Base-by-base conservation (phyloP, 208 protist species). In the Lotmaria passim region DNA sequence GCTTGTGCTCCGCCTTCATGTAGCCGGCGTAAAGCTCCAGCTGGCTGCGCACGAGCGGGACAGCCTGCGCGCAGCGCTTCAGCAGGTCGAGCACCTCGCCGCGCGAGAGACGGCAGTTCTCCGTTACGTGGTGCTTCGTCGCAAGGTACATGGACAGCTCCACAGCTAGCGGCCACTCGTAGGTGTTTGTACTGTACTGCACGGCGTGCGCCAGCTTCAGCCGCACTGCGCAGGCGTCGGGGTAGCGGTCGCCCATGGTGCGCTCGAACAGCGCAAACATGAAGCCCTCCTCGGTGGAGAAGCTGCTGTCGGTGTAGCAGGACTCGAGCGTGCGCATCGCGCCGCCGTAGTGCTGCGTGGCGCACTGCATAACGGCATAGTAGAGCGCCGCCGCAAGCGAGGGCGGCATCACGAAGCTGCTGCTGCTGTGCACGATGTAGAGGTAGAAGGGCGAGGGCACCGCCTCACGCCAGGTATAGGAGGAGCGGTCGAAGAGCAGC, bases 341-440 rank as follows among this genome's bases (percentile, higher is more conserved):
- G 7, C 58, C 83, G 33, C 63, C 68, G 78, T 97, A 97, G 73
- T 97, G 80, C 53, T 87, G 78, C 64, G 90, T 86, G 43, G 97
- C 85, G 60, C 95, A 93, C 69, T 95, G 89, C 57, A 98, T 78
- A 24, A 96, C 87, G 30, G 95, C 76, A 30, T 98, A 94, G 81
- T 98, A 98, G 15, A 98, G 85, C 15, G 93, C 87, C 7, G 96
- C 93, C 21, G 81, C 77, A 30, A 98, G 83, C n/a, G 88, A 92
- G 8, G 85, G 83, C 15, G 94, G 82, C 34, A 91, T 75, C 14
- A 98, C 67, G 70, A 98, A 98, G 46, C 86, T 86, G 41, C 85
- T 62, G 69, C 88, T 94, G 23, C 93, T 70, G 76, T 98, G 94
- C 26, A 98, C 81, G 3, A 81, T 65, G 82, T 94, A 97, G 14